Evolutionary conservation across 495 filamentous ascomycete species (phyloP), one percentile per base, ranked within the genome.

Genomic region (Amphirosellinia nigrospora): DNA sequence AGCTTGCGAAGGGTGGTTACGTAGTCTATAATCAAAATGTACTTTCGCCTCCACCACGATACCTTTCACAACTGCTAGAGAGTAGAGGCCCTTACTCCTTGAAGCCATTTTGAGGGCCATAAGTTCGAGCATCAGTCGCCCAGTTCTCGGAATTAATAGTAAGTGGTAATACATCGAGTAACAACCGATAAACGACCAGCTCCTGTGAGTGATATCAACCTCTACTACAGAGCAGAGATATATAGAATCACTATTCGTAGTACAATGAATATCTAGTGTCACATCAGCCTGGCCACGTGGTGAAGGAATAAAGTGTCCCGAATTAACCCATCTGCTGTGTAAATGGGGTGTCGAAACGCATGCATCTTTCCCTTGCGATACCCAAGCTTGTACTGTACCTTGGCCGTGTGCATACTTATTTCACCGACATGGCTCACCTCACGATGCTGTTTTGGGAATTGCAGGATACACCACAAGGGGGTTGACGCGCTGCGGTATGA

Each of bases 391-490:
- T 48, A n/a, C n/a, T 23, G 45, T 21, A 58, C 16, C 34, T 60
- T 41, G 7, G 55, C 30, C 1, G 30, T 62, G 59, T 23, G 21
- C n/a, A n/a, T n/a, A n/a, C n/a, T n/a, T n/a, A 62, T 62, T 62
- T 62, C 39, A 26, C 59, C 59, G 59, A 62, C 38, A 32, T 36
- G 2, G 45, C 9, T 64, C 43, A 50, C 43, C 43, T 64, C 41
- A 64, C 59, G 61, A 48, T 64, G 30, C 61, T 50, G 26, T 50
- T 64, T 64, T 64, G 41, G 61, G 61, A 50, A 43, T 50, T 50
- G 61, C 8, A 48, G 43, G 61, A 64, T 64, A 48, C 61, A 46
- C 43, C 13, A 32, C 60, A 39, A 36, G 16, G 39, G 60, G 23
- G 39, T 46, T 63, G 60, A 46, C 39, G 55, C 55, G 28, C 41